Base-by-base conservation (phyloP, 2,329 filamentous ascomycete species). In the Talaromyces sp. region DNA sequence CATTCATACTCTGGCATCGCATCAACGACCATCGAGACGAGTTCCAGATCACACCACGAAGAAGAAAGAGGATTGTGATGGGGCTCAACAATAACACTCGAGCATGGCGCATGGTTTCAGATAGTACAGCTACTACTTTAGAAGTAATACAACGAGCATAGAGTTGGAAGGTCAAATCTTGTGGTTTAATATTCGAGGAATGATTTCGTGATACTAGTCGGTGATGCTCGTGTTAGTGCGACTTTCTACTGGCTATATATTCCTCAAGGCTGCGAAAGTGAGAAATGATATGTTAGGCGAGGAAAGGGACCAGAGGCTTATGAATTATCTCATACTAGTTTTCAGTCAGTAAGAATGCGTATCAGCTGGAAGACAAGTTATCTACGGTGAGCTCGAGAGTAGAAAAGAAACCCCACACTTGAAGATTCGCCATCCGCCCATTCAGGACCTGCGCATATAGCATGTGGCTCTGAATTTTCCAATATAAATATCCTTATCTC, bases 341-440 rank as follows among this genome's bases (percentile, higher is more conserved):
- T 33, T 22, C 11, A n/a, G 3, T 52, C 24, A 14, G 27, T 31
- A 33, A 33, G 10, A 14, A 54, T 54, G 33, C 39, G 56, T 41
- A 24, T 24, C 22, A 19, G n/a, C 14, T 9, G 37, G 22, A n/a
- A 22, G 19, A 57, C 31, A 19, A 56, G 10, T 19, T n/a, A 19
- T 56, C 27, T 22, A 39, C 16, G 6, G 33, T n/a, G 14, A 19
- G 39, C 13, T 11, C 27, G 47, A 31, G 24, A 50, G 22, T 8
- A 50, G 11, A 39, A 39, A 58, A n/a, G 19, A 45, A 16, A 35
- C 49, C 52, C 49, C 61, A 45, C 61, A 14, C 16, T 27, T 39
- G 27, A 27, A 35, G 27, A 35, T 54, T 54, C 52, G 50, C 60
- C 60, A 62, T 56, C 61, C 43, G 50, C 31, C 61, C 50, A 63